A percentile compares a stretch with the other conserved stretches of the same genome.
Evolutionary conservation across 2,329 filamentous ascomycete species (phyloP).

Genomic region (Aspergillus sergii): DNA sequence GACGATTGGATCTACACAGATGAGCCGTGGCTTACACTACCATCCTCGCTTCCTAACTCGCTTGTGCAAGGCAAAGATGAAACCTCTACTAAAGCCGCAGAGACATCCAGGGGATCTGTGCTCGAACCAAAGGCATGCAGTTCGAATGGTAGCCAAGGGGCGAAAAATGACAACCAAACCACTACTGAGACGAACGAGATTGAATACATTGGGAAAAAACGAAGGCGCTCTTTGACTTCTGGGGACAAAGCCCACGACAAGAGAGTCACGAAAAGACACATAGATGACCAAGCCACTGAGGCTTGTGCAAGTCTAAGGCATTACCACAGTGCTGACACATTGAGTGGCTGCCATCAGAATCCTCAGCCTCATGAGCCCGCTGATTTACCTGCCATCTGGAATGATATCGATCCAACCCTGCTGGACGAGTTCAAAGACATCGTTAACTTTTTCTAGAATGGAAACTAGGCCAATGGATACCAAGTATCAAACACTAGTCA

Average conservation of each 20-base stretch:
- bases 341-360: neutral
- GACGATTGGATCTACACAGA: slow-evolving; percentile 3
- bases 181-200: neutral
- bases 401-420: slow-evolving; percentile 40
- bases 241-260: neutral
- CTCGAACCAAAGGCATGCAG: neutral
- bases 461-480: neutral
- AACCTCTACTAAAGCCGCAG: neutral
- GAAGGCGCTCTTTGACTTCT: neutral
- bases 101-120: neutral
- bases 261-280: neutral
- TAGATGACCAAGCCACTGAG: neutral
- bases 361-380: neutral
- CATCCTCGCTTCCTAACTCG: neutral
- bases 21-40: neutral
- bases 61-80: neutral
- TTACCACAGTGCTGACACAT: neutral
- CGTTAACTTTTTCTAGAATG: slow-evolving; percentile 39
- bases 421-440: slow-evolving; percentile 45
- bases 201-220: neutral
- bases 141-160: neutral
- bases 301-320: neutral
- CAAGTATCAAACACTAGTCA: neutral
- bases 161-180: neutral
- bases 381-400: slow-evolving; percentile 26